Conservation (phyloP, 306 rosid genomes). For the Rosa chinensis region DNA sequence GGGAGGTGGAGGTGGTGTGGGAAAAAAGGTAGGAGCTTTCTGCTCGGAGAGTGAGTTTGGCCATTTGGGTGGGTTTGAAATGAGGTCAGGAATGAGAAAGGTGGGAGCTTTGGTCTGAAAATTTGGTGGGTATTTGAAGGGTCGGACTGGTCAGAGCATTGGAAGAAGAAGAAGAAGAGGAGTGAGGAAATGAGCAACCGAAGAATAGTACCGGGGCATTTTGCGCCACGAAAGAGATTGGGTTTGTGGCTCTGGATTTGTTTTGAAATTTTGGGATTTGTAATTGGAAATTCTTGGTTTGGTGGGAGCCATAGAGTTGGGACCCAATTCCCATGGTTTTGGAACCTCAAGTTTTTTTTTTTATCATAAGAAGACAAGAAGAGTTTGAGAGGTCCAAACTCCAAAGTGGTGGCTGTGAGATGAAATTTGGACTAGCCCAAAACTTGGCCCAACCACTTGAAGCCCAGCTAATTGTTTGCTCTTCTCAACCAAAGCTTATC, state of each 20-base stretch:
- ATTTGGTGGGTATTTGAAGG: background rate
- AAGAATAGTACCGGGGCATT: background rate
- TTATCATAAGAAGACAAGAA: background rate
- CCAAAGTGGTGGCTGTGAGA: background rate
- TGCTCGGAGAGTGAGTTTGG: slow-evolving; percentile 45
- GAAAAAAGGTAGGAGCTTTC: slow-evolving; percentile 21
- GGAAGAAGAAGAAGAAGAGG: background rate
- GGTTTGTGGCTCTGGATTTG: slow-evolving; percentile 34
- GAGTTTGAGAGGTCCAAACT: background rate
- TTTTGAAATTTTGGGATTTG: background rate
- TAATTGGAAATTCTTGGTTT: background rate
- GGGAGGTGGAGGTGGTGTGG: background rate
- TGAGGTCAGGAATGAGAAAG: no score
- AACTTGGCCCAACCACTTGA: no score
- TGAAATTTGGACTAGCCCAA: background rate
- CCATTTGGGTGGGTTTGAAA: slow-evolving; percentile 36
- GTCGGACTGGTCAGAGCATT: background rate
- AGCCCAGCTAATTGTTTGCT: no score
- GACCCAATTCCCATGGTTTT: background rate
- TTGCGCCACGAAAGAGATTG: slow-evolving; percentile 29
- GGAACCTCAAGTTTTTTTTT: background rate
- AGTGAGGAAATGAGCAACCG: background rate
- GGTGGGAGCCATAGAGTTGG: slow-evolving; percentile 5
- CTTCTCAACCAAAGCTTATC: no score
- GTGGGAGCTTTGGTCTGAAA: background rate